Evolutionary conservation across 208 protist species (phyloP).

Genomic region (Trypanosoma cruzi): DNA sequence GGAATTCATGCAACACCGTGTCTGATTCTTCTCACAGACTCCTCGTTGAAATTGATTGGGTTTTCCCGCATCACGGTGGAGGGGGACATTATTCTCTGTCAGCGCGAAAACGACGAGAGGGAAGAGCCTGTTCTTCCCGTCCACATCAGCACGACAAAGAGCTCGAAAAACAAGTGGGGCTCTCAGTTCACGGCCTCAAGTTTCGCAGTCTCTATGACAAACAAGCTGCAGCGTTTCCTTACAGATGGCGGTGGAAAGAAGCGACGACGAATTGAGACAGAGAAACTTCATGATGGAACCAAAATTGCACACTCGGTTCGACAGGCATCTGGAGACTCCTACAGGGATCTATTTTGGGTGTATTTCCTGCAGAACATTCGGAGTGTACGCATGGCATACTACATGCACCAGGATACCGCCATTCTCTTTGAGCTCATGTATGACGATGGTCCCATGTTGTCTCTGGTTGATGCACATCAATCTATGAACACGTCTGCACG

Average conservation of each 20-base stretch:
- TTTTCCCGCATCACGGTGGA: conserved; percentile 72
- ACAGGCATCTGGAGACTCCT: conserved; percentile 67
- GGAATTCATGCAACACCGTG: conserved; percentile 86
- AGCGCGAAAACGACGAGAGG: conserved; percentile 32
- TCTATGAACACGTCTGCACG: conserved; percentile 88
- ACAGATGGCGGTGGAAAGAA: conserved; percentile 27
- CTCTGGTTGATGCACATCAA: conserved; percentile 79
- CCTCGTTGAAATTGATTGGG: conserved; percentile 63
- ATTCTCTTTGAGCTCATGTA: conserved; percentile 69
- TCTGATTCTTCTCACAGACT: conserved; percentile 78
- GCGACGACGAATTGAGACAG: conserved; percentile 14
- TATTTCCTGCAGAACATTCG: conserved; percentile 59
- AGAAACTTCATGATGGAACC: conserved; percentile 70
- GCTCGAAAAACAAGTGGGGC: not conserved
- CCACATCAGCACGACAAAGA: not conserved
- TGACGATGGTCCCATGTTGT: conserved; percentile 77
- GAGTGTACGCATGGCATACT: conserved; percentile 63
- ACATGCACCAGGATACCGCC: conserved; percentile 90
- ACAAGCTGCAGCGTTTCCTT: conserved; percentile 74
- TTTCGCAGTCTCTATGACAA: conserved; percentile 57
- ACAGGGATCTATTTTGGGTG: conserved; percentile 75
- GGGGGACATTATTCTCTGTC: conserved; percentile 87
- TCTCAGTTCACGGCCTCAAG: conserved; percentile 36
- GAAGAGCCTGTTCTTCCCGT: conserved; percentile 6
- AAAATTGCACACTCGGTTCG: conserved; percentile 80